These are phyloP conservation scores for Microbotryum saponariae DNA, from an alignment of 1,284 basidiomycete species.

Conservation along the genomic window DNA sequence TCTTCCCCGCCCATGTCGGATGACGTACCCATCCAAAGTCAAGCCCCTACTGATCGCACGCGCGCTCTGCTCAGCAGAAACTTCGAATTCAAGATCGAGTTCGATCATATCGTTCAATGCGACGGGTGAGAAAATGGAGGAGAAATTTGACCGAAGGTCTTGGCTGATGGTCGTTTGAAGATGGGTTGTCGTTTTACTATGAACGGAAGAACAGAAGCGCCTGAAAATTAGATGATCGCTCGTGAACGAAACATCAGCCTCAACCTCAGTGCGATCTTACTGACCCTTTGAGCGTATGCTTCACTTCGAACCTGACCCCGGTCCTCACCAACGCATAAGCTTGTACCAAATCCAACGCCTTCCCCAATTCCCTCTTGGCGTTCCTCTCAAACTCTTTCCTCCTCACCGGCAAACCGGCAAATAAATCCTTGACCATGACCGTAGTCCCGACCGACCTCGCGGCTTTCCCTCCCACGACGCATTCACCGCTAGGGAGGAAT, in stretches of 20 bases:
- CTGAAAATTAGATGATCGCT: no score
- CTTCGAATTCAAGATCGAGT: slow-evolving; percentile 61
- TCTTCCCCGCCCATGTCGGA: no score
- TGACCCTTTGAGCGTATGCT: slow-evolving; percentile 62
- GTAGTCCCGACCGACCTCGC: slow-evolving; percentile 67
- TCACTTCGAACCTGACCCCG: slow-evolving; percentile 67
- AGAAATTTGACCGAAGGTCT: slow-evolving; percentile 59
- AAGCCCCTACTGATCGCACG: slow-evolving; percentile 34
- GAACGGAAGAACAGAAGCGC: no score
- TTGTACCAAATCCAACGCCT: slow-evolving; percentile 69
- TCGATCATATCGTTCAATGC: slow-evolving; percentile 66
- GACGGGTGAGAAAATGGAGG: slow-evolving; percentile 77
- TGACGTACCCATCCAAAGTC: no score
- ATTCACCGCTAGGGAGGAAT: slow-evolving; percentile 42
- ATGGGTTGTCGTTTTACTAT: slow-evolving; percentile 62
- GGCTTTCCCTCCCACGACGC: slow-evolving; percentile 38
- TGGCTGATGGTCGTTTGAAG: slow-evolving; percentile 63
- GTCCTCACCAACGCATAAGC: slow-evolving; percentile 74
- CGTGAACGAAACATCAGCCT: no score
- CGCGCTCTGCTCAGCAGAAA: slow-evolving; percentile 54
- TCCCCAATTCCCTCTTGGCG: slow-evolving; percentile 80
- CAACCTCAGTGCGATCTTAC: no score
- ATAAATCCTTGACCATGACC: slow-evolving; percentile 64
- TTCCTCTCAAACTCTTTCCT: slow-evolving; percentile 87
- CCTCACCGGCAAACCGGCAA: slow-evolving; percentile 77